Evolutionary conservation across 768 basidiomycete species (phyloP), one percentile per base, ranked within the genome.

Genomic region (Suillus paluster): DNA sequence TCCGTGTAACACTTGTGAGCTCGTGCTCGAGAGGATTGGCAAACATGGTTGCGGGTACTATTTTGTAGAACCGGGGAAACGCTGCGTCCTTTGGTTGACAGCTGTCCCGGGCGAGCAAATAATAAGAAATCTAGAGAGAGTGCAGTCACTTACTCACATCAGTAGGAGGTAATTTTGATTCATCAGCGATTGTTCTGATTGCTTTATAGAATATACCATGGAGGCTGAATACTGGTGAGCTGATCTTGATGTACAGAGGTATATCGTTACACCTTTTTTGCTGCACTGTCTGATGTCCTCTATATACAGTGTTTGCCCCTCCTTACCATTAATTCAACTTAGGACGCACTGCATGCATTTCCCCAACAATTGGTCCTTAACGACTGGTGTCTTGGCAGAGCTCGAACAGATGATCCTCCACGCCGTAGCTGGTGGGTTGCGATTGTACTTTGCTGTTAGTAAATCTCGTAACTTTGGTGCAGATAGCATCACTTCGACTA

Each of bases 61-160:
- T 62, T 80, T 79, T 55, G 80, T 77, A 12, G 73, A 84, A 62
- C 83, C 84, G 55, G 36, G 64, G 0, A 69, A 68, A 0, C 78
- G 80, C 11, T 68, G 72, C 9, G 69, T 85, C 14, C 85, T 85
- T 58, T 87, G 81, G 75, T 78, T 76, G 27, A 19, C 27, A 19
- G 64, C 77, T 4, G 71, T 79, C 6, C 58, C 59, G 1, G 39
- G 68, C 33, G 63, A 17, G 9, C 4, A 81, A 19, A 77, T 69
- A 70, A 12, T 46, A 14, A 73, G 80, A 36, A 68, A 50, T 11
- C 10, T 79, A 4, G 70, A 73, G 36, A 83, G 82, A 6, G 73
- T 78, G 1, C 75, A 72, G 14, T 71, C 74, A 3, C 65, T 73
- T 15, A 67, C 72, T 11, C 80, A 82, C 64, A 64, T 84, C 15